phyloP scores from a whole-genome alignment of 2,329 filamentous ascomycete species.

The Atkinsonella hypoxylon region DNA sequence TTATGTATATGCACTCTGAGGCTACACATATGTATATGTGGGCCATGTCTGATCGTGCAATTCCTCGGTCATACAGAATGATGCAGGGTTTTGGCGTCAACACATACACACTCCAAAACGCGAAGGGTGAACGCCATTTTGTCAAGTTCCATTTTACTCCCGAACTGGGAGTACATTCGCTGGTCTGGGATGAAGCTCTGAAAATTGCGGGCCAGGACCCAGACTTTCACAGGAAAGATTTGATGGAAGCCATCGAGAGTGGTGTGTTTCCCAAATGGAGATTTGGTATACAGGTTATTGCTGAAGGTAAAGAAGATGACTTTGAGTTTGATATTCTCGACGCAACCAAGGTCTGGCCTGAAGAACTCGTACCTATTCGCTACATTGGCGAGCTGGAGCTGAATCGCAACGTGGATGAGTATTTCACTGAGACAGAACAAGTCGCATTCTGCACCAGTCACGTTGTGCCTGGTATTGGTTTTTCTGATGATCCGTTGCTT shows the following conservation, averaged over 20 bases:
- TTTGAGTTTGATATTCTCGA: slow-evolving; percentile 83
- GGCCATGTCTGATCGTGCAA: slow-evolving; percentile 63
- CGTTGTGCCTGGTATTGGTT: slow-evolving; percentile 65
- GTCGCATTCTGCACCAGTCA: slow-evolving; percentile 73
- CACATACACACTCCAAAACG: slow-evolving; percentile 59
- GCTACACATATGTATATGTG: slow-evolving; percentile 72
- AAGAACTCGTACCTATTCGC: slow-evolving; percentile 60
- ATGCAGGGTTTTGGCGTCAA: slow-evolving; percentile 83
- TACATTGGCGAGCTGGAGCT: slow-evolving; percentile 72
- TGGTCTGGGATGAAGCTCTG: slow-evolving; percentile 70
- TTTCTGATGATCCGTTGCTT: slow-evolving; percentile 61
- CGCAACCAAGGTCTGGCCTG: slow-evolving; percentile 77
- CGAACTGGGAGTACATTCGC: slow-evolving; percentile 60
- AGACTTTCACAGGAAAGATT: slow-evolving; percentile 71
- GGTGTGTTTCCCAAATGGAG: slow-evolving; percentile 66
- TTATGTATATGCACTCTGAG: slow-evolving; percentile 50
- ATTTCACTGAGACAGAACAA: slow-evolving; percentile 73
- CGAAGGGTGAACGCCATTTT: slow-evolving; percentile 55
- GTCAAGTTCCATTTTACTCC: slow-evolving; percentile 72
- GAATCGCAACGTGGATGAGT: slow-evolving; percentile 71
- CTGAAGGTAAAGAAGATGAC: slow-evolving; percentile 57
- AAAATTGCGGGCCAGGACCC: slow-evolving; percentile 66
- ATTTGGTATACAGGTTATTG: slow-evolving; percentile 69
- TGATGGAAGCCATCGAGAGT: slow-evolving; percentile 61
- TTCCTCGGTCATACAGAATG: slow-evolving; percentile 67